Evolutionary conservation across 306 rosid species (phyloP).

Genomic region (Sicyos edulis): DNA sequence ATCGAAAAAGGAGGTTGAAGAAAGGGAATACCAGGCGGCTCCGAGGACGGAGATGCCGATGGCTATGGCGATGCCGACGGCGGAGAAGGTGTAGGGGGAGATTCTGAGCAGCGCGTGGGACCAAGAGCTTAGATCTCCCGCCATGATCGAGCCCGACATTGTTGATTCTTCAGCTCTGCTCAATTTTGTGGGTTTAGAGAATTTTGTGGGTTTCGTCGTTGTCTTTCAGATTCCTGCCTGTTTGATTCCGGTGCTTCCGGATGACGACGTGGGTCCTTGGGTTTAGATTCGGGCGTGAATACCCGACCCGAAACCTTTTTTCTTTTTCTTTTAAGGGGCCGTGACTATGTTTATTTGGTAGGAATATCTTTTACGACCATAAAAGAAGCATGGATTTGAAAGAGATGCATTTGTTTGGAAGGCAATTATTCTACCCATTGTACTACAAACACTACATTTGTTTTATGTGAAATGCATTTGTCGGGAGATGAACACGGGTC

Average conservation of each 20-base stretch:
- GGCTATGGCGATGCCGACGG: slow-evolving; percentile 44
- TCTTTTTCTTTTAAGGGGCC: no score
- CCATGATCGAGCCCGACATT: slow-evolving; percentile 7
- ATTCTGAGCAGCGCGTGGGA: slow-evolving; percentile 42
- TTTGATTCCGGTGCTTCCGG: background rate
- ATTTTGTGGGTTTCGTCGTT: background rate
- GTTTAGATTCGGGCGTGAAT: background rate
- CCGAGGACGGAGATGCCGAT: slow-evolving; percentile 56
- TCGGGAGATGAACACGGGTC: no score
- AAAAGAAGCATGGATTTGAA: no score
- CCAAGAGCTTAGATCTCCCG: slow-evolving; percentile 36
- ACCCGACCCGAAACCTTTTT: no score
- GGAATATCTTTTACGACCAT: no score
- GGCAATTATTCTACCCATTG: no score
- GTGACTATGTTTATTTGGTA: no score
- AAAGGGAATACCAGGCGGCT: slow-evolving; percentile 46
- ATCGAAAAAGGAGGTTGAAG: background rate
- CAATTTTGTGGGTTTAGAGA: background rate
- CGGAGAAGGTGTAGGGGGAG: slow-evolving; percentile 53
- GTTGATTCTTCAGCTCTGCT: background rate
- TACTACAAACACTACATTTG: no score
- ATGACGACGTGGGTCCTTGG: background rate
- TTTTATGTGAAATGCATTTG: no score
- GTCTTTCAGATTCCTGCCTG: background rate
- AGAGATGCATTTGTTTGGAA: no score